Evolutionary conservation across 2,329 filamentous ascomycete species (phyloP).

Genomic region (Endocalyx cinctus): DNA sequence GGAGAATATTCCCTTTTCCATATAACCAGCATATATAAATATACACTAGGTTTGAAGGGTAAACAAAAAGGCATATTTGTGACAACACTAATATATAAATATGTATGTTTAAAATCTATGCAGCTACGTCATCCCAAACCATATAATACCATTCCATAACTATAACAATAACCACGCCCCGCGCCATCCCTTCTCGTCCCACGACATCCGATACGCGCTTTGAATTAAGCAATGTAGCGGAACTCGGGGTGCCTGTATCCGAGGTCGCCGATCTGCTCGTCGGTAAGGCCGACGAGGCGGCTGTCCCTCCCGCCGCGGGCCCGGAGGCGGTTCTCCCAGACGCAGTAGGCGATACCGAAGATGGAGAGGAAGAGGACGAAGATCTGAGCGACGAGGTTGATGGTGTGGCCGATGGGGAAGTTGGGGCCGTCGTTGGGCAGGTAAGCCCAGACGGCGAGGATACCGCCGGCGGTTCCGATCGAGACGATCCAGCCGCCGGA

Average conservation of each 20-base stretch:
- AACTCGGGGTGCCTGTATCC: conserved; percentile 53
- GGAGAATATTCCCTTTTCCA: too few species aligned
- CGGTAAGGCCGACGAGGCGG: conserved; percentile 43
- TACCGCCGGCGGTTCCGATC: conserved; percentile 52
- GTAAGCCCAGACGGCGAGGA: conserved; percentile 55
- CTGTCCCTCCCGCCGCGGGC: conserved; percentile 43
- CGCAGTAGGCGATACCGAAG: conserved; percentile 47
- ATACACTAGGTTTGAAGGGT: too few species aligned
- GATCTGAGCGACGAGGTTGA: conserved; percentile 51
- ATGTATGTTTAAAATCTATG: too few species aligned
- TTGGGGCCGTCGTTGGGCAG: conserved; percentile 38
- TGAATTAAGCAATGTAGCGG: conserved; percentile 37
- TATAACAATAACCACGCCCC: too few species aligned
- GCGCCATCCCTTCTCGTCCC: too few species aligned
- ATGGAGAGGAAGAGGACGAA: conserved; percentile 38
- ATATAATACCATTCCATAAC: too few species aligned
- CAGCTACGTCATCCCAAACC: too few species aligned
- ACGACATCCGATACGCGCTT: too few species aligned
- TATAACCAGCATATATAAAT: too few species aligned
- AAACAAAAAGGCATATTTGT: too few species aligned
- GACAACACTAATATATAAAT: too few species aligned
- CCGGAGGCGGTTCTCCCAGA: conserved; percentile 48
- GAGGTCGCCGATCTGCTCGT: conserved; percentile 41
- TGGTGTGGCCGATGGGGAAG: conserved; percentile 48
- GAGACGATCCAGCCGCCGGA: conserved; percentile 50